Conservation (phyloP, 257 asterid genomes). For the Solanum habrochaites region DNA sequence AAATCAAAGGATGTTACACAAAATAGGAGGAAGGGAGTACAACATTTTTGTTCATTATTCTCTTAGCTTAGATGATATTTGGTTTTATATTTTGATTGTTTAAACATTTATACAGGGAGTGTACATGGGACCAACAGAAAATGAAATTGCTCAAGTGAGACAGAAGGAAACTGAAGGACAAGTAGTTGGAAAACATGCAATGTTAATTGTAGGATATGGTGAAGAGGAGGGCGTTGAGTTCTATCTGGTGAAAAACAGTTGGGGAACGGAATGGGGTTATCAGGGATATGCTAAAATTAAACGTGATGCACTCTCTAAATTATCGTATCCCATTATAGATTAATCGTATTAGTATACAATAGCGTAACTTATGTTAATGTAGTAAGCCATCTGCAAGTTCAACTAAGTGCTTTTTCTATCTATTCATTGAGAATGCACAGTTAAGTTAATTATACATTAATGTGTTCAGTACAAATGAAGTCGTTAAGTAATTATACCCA, state of each 20-base stretch:
- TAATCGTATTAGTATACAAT: background rate
- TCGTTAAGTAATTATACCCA: rapidly evolving
- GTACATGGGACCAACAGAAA: background rate
- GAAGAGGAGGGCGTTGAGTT: background rate
- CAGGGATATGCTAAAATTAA: background rate
- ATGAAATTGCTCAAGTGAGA: background rate
- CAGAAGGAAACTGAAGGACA: background rate
- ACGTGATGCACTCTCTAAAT: background rate
- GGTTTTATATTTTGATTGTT: background rate
- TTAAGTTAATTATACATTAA: background rate
- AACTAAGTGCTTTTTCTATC: background rate
- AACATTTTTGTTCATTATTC: background rate
- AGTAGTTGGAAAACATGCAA: background rate
- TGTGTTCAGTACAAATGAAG: background rate
- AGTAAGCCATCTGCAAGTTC: background rate
- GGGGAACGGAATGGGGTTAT: background rate
- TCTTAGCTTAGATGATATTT: background rate
- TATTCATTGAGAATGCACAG: background rate
- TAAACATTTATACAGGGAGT: background rate
- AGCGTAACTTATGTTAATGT: background rate
- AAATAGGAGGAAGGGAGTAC: background rate
- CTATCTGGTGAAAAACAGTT: background rate
- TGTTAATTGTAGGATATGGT: background rate
- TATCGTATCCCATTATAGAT: background rate
- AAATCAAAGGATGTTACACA: too few species aligned